Percentiles rank a stretch among this genome's conserved stretches.
Conservation (phyloP, 2,329 filamentous ascomycete species). For the Alternaria novae-zelandiae region DNA sequence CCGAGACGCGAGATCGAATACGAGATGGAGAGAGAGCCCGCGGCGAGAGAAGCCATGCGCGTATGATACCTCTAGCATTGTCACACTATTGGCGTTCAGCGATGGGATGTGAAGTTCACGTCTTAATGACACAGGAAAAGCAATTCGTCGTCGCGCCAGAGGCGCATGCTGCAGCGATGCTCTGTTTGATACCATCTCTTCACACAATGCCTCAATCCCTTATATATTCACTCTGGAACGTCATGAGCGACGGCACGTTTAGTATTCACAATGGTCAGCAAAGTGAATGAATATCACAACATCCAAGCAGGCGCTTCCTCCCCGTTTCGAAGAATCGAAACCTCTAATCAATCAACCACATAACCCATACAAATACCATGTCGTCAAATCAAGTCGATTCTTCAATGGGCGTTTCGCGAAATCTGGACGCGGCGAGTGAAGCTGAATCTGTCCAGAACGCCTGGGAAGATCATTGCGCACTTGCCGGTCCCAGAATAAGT, state of each 20-base stretch:
- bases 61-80: conserved; percentile 32
- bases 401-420: background rate
- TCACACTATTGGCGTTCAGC: conserved; percentile 22
- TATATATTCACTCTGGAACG: background rate
- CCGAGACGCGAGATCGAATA: conserved; percentile 77
- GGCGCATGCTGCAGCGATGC: background rate
- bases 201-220: background rate
- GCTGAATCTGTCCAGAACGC: background rate
- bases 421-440: background rate
- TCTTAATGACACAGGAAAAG: background rate
- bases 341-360: background rate
- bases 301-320: background rate
- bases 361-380: background rate
- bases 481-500: background rate
- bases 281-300: background rate
- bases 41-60: conserved; percentile 44
- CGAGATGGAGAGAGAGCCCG: conserved; percentile 70
- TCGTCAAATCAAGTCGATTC: background rate
- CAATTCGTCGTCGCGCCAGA: background rate
- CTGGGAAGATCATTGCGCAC: background rate
- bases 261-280: background rate
- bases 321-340: background rate
- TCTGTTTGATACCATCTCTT: background rate
- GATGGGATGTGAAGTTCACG: conserved; percentile 13
- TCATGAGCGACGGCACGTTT: background rate